phyloP scores from a whole-genome alignment of 108 stramenopile species.

The Cyclotella baltica region DNA sequence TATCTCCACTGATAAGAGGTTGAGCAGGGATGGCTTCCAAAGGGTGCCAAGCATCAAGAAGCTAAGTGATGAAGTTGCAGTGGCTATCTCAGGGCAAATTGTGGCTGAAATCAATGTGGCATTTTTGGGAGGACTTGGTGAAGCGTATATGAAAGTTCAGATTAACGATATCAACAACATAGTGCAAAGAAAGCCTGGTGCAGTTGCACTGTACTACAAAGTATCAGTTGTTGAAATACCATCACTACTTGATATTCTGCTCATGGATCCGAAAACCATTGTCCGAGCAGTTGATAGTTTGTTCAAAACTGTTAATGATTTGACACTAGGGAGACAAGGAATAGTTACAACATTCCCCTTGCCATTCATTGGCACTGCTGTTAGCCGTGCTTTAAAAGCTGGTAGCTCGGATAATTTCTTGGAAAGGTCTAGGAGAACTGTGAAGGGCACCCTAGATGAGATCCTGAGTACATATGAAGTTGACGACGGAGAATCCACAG shows the following conservation, averaged over 20 bases:
- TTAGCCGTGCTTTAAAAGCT: constrained; percentile 10
- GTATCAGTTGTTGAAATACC: background rate
- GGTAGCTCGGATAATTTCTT: background rate
- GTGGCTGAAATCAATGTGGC: background rate
- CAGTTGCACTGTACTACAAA: too few species aligned
- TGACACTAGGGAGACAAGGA: constrained; percentile 33
- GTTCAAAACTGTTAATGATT: constrained; percentile 28
- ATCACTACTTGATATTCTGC: constrained; percentile 1
- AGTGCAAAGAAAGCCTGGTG: background rate
- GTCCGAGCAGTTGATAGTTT: constrained; percentile 35
- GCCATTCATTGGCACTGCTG: constrained; percentile 12
- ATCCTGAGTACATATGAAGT: constrained; percentile 22
- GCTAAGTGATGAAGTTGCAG: constrained; percentile 25
- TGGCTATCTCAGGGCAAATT: constrained; percentile 21
- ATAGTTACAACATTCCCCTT: constrained; percentile 31
- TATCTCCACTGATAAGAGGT: constrained; percentile 15
- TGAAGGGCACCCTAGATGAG: constrained; percentile 16
- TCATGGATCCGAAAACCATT: constrained; percentile 31
- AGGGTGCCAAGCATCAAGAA: too few species aligned
- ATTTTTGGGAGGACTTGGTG: background rate
- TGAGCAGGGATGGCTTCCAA: too few species aligned
- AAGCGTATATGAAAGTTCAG: constrained; percentile 6
- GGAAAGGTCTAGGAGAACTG: constrained; percentile 5
- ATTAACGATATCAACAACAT: constrained; percentile 29
- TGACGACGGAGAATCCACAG: constrained; percentile 16